These are phyloP conservation scores for Dimargaris xerosporica DNA, from an alignment of 192 early-diverging fungal species.

Conservation along the genomic window DNA sequence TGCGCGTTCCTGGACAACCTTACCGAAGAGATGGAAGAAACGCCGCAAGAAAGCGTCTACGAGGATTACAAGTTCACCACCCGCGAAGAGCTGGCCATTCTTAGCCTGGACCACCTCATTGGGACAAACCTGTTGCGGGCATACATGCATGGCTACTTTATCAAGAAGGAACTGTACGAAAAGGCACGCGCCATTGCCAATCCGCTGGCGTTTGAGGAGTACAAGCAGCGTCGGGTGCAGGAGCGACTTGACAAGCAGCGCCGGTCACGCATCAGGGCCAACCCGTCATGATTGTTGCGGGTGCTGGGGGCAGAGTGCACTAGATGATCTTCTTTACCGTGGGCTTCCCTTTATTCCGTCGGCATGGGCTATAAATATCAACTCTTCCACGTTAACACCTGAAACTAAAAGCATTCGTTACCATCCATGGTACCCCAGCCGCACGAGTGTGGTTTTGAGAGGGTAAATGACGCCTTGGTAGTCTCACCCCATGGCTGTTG, in stretches of 20 bases:
- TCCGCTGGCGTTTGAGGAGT: conserved; percentile 92
- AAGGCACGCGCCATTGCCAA: conserved; percentile 90
- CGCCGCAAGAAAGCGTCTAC: conserved; percentile 68
- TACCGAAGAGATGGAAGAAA: conserved; percentile 86
- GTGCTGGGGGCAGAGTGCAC: no score
- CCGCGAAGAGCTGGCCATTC: conserved; percentile 64
- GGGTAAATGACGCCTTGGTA: no score
- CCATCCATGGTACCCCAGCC: no score
- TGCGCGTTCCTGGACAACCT: conserved; percentile 91
- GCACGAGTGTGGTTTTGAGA: no score
- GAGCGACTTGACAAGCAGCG: conserved; percentile 74
- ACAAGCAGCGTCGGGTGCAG: conserved; percentile 58
- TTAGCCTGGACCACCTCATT: no score
- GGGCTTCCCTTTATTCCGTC: no score
- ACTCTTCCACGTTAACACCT: no score
- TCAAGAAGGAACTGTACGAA: conserved; percentile 89
- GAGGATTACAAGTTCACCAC: conserved; percentile 98
- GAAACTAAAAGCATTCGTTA: no score
- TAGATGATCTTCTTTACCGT: no score
- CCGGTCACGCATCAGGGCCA: conserved; percentile 57
- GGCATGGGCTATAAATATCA: no score
- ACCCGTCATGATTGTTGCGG: no score
- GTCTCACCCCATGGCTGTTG: no score
- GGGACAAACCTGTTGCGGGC: conserved; percentile 85
- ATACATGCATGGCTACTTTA: conserved; percentile 99